Evolutionary conservation across 345 rosid species (phyloP), one percentile per base, ranked within the genome.

Genomic region (Litchi chinensis): DNA sequence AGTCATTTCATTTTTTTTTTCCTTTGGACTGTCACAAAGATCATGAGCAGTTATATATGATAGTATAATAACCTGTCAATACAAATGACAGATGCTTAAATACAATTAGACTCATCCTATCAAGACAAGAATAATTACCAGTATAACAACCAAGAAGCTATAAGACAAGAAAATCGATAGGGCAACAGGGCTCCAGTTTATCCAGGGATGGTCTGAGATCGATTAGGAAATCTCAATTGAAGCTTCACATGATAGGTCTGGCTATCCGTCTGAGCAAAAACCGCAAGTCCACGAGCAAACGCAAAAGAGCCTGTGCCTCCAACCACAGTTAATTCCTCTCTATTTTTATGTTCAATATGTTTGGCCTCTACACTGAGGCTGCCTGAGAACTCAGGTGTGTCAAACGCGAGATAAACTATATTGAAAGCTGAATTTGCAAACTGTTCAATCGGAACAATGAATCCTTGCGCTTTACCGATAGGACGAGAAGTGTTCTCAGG

Each of bases 301-400:
- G 97, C 97, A 6, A 95, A 92, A 2, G 91, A 88, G 1, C 99
- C 92, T 0, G 98, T 95, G 2, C 98, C 98, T 24, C 96, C 98
- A 0, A 90, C 93, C 22, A 95, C 95, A 0, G 73, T 84, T 41
- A 93, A 83, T 67, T 92, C 90, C 71, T 92, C 91, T 24, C 75
- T 65, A 12, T 81, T 60, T 76, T 83, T 81, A 66, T 87, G 81
- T 1, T 75, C 78, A 24, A 84, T 80, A 28, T 79, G 81, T 64
- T 87, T 88, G 43, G 95, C 96, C 77, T 86, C 83, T 48, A 92
- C 86, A 70, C 93, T 82, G 12, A 93, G 81, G 77, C 93, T 95
- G 5, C 97, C 97, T 0, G 87, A 86, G 41, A 79, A 90, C 40
- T 88, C 86, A 0, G 89, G 84, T 0, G 94, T 87, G 24, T 91